Evolutionary conservation across 352 stramenopile genomes (phyloP).

Genomic region (Pythium sukuiense): DNA sequence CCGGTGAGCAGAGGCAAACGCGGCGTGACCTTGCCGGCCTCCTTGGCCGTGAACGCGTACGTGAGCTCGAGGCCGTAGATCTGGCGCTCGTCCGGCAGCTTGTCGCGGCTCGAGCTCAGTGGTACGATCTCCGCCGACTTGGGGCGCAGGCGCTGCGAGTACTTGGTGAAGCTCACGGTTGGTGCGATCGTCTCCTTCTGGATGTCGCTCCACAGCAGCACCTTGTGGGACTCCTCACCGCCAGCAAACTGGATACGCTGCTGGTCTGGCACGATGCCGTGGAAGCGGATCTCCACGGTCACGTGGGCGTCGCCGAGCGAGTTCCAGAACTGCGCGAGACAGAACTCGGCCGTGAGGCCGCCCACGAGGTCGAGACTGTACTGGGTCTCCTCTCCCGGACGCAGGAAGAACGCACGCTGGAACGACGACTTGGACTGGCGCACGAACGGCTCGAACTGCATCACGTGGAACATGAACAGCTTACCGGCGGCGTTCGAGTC

Average conservation of each 20-base stretch:
- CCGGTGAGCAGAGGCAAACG: conserved; percentile 64
- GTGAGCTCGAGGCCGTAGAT: conserved; percentile 90
- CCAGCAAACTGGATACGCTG: conserved; percentile 56
- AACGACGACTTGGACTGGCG: conserved; percentile 75
- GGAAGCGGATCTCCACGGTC: conserved; percentile 83
- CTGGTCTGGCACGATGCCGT: conserved; percentile 76
- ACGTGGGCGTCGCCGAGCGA: conserved; percentile 79
- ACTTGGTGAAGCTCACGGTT: conserved; percentile 79
- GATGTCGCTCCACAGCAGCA: conserved; percentile 70
- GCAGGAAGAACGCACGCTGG: conserved; percentile 68
- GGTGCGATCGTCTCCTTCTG: conserved; percentile 80
- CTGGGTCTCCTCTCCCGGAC: conserved; percentile 55
- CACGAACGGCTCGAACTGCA: conserved; percentile 89
- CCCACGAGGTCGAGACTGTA: conserved; percentile 78
- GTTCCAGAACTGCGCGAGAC: conserved; percentile 91
- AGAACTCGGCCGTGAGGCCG: conserved; percentile 85
- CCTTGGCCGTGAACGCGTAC: conserved; percentile 89
- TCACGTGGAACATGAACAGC: conserved; percentile 85
- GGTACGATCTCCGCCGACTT: conserved; percentile 74
- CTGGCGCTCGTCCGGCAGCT: conserved; percentile 80
- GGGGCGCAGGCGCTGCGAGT: conserved; percentile 78
- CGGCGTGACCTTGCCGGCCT: conserved; percentile 81
- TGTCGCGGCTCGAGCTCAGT: conserved; percentile 79
- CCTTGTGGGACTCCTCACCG: conserved; percentile 70
- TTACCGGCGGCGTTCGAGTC: conserved; percentile 71